A percentile compares a stretch with the other conserved stretches of the same genome.
phyloP scores from a whole-genome alignment of 352 stramenopile genomes.

The Globisporangium paddicum region DNA sequence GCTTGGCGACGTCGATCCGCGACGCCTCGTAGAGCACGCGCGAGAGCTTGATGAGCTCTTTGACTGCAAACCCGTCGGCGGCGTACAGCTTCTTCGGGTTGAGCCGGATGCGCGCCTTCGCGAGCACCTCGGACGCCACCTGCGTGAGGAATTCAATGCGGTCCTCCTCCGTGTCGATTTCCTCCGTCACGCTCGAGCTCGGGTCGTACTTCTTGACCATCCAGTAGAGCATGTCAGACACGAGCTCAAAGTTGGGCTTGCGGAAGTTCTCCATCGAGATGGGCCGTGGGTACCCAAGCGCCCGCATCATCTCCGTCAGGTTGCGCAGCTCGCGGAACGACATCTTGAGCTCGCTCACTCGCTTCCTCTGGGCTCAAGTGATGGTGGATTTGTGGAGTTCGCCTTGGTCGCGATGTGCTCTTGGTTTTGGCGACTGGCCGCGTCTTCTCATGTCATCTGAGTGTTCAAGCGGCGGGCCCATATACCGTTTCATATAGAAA shows the following conservation, averaged over 20 bases:
- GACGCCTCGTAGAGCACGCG: slow-evolving; percentile 90
- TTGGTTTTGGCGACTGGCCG: not conserved
- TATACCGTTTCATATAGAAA: slow-evolving; percentile 4
- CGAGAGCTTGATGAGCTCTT: slow-evolving; percentile 95
- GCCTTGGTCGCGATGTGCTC: too few relatives aligned
- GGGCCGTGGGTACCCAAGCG: slow-evolving; percentile 90
- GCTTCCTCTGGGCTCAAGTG: not conserved
- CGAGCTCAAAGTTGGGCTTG: slow-evolving; percentile 95
- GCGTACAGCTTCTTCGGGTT: slow-evolving; percentile 96
- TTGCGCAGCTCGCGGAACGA: slow-evolving; percentile 88
- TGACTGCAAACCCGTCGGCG: slow-evolving; percentile 91
- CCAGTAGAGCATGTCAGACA: slow-evolving; percentile 96
- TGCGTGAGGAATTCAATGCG: slow-evolving; percentile 93
- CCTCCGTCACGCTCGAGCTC: slow-evolving; percentile 81
- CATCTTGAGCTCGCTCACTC: slow-evolving; percentile 25
- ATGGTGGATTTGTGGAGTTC: not conserved
- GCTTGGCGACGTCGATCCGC: slow-evolving; percentile 51
- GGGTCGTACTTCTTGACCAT: slow-evolving; percentile 94
- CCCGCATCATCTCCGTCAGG: slow-evolving; percentile 95
- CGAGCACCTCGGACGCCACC: slow-evolving; percentile 72
- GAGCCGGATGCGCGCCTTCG: slow-evolving; percentile 90
- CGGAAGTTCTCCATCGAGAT: slow-evolving; percentile 94
- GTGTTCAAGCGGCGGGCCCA: slow-evolving; percentile 3
- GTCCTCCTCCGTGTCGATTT: slow-evolving; percentile 95
- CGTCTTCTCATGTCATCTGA: slow-evolving; percentile 1